A percentile compares a stretch with the other conserved stretches of the same genome.
Evolutionary conservation across 352 stramenopile species (phyloP).

Genomic region (Sclerospora graminicola): DNA sequence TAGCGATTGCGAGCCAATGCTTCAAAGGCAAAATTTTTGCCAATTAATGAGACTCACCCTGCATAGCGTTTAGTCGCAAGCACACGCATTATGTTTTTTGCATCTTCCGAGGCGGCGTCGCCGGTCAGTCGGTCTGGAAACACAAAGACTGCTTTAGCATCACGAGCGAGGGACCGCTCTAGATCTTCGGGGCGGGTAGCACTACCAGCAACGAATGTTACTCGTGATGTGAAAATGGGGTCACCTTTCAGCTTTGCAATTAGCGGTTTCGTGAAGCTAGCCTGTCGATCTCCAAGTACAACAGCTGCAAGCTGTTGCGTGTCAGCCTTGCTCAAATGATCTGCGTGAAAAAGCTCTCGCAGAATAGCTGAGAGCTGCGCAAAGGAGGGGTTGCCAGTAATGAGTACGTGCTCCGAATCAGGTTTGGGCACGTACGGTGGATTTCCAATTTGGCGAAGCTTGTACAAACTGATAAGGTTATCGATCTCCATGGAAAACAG

Average conservation of each 20-base stretch:
- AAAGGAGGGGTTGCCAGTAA: conserved; percentile 81
- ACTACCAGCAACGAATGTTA: conserved; percentile 76
- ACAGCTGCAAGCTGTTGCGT: conserved; percentile 53
- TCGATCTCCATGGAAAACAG: conserved; percentile 86
- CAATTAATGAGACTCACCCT: conserved; percentile 27
- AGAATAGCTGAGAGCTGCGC: conserved; percentile 73
- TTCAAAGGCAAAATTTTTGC: not conserved
- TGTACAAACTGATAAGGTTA: conserved; percentile 80
- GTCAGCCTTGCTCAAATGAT: conserved; percentile 43
- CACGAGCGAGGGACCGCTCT: conserved; percentile 40
- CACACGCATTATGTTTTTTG: conserved; percentile 79
- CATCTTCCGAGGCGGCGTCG: conserved; percentile 63
- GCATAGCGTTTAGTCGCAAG: conserved; percentile 61
- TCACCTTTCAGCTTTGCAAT: conserved; percentile 66
- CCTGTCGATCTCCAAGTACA: conserved; percentile 53
- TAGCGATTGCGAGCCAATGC: too few species aligned
- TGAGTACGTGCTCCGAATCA: conserved; percentile 59
- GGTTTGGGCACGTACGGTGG: conserved; percentile 59
- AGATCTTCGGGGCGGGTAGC: conserved; percentile 64
- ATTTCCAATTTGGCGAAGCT: conserved; percentile 71
- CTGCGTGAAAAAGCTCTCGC: conserved; percentile 82
- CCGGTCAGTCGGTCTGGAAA: conserved; percentile 77
- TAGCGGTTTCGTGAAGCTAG: conserved; percentile 62
- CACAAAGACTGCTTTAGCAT: conserved; percentile 67
- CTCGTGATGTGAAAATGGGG: conserved; percentile 63